These are phyloP conservation scores for Stipa capillata DNA, from an alignment of 176 grass and related monocot genomes.

Conservation along the genomic window DNA sequence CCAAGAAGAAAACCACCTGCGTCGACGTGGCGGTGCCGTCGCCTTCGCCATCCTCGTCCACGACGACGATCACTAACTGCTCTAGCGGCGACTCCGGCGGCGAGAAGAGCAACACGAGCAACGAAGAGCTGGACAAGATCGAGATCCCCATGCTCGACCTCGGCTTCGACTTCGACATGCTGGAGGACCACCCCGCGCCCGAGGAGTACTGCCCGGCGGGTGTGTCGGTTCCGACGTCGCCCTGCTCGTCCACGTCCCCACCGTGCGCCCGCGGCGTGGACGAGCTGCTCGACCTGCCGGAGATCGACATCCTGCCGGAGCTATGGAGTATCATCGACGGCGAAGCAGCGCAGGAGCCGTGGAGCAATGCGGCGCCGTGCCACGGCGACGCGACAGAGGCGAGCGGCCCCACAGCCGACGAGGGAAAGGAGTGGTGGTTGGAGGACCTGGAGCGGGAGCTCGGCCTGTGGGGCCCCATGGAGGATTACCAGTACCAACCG, in stretches of 20 bases:
- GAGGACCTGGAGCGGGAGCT: conserved; percentile 66
- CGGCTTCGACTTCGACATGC: conserved; percentile 32
- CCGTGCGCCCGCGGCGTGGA: background rate
- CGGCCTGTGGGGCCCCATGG: conserved; percentile 51
- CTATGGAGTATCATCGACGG: conserved; percentile 56
- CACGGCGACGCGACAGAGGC: background rate
- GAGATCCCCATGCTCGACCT: conserved; percentile 25
- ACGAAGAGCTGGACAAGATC: background rate
- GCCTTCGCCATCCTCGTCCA: conserved; percentile 26
- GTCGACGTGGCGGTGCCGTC: background rate
- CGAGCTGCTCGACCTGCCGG: conserved; percentile 30
- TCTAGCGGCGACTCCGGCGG: conserved; percentile 31
- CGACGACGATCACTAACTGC: conserved; percentile 13
- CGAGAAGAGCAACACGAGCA: conserved; percentile 45
- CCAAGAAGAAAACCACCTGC: conserved; percentile 5
- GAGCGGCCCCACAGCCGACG: background rate
- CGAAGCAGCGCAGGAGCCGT: background rate
- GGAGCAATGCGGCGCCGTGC: conserved; percentile 19
- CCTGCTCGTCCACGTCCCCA: conserved; percentile 58
- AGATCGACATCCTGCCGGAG: conserved; percentile 43
- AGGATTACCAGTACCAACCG: conserved; percentile 24
- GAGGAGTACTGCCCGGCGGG: background rate
- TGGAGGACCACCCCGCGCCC: background rate
- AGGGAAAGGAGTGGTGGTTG: conserved; percentile 48
- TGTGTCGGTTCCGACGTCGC: conserved; percentile 20